phyloP scores from a whole-genome alignment of 2,329 filamentous ascomycete species.

The Lasiodiplodia sp. region DNA sequence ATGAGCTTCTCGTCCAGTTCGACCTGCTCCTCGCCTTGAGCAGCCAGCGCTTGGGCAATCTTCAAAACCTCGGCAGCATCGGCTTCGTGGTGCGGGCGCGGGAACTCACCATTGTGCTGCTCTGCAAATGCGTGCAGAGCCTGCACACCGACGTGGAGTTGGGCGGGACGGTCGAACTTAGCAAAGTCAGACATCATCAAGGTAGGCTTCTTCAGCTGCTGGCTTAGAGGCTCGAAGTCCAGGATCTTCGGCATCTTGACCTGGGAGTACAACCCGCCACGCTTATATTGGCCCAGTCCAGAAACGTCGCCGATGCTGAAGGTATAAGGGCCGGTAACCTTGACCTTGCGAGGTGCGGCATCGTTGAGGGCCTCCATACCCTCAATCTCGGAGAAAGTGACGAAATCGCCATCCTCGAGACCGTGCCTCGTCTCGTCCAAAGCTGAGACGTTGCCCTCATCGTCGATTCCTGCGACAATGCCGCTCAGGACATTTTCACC shows the following conservation, averaged over 20 bases:
- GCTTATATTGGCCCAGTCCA: constrained; percentile 82
- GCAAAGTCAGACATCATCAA: constrained; percentile 93
- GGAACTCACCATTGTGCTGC: constrained; percentile 73
- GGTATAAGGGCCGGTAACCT: constrained; percentile 92
- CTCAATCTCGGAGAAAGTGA: constrained; percentile 91
- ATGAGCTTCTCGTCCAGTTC: constrained; percentile 93
- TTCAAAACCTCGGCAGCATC: constrained; percentile 82
- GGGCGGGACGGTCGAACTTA: constrained; percentile 93
- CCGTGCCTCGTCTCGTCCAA: constrained; percentile 95
- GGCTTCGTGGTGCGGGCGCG: constrained; percentile 81
- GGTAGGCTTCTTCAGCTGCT: constrained; percentile 84
- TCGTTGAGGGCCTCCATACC: constrained; percentile 90
- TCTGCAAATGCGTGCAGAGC: constrained; percentile 87
- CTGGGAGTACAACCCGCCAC: constrained; percentile 89
- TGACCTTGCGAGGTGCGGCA: constrained; percentile 84
- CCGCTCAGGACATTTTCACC: constrained; percentile 88
- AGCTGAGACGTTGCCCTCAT: constrained; percentile 89
- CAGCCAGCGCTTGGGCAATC: constrained; percentile 76
- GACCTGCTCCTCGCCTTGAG: constrained; percentile 70
- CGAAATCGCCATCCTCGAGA: constrained; percentile 93
- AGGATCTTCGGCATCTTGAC: constrained; percentile 98
- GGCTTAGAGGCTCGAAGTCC: constrained; percentile 82
- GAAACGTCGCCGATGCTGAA: constrained; percentile 97
- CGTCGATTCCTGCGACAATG: constrained; percentile 88
- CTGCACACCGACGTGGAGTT: constrained; percentile 92